Conservation (phyloP, 108 stramenopile species). For the Pseudonitzschia delicatissima region DNA sequence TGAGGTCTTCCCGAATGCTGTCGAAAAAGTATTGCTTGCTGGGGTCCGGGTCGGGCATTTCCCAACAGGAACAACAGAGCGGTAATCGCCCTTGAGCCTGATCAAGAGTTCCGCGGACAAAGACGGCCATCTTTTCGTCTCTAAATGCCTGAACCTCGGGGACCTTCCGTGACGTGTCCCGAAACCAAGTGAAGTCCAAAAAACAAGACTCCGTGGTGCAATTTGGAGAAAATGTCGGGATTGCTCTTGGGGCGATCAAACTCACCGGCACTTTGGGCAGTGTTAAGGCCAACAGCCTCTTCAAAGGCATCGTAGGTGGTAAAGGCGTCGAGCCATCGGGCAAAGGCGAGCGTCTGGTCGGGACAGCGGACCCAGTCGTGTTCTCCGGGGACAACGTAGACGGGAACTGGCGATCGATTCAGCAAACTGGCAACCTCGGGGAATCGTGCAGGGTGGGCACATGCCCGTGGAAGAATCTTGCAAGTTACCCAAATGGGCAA, state of each 20-base stretch:
- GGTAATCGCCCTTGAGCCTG: slow-evolving; percentile 35
- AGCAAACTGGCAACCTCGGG: slow-evolving; percentile 39
- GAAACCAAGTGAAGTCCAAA: slow-evolving; percentile 71
- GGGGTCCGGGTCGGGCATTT: slow-evolving; percentile 56
- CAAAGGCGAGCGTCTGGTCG: slow-evolving; percentile 30
- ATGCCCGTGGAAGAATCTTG: slow-evolving; percentile 43
- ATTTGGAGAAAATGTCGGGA: slow-evolving; percentile 62
- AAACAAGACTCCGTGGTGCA: slow-evolving; percentile 68
- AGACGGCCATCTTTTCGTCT: slow-evolving; percentile 55
- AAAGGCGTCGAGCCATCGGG: slow-evolving; percentile 54
- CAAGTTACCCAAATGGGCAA: slow-evolving; percentile 77
- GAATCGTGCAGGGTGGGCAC: slow-evolving; percentile 55
- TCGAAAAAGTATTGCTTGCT: slow-evolving; percentile 60
- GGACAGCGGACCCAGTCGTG: slow-evolving; percentile 77
- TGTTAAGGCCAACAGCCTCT: slow-evolving; percentile 2
- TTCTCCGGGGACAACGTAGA: slow-evolving; percentile 69
- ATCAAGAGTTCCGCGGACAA: slow-evolving; percentile 43
- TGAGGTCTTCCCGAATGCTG: slow-evolving; percentile 34
- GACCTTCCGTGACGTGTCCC: slow-evolving; percentile 27
- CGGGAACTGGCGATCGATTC: slow-evolving; percentile 45
- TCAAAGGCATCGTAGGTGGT: background rate
- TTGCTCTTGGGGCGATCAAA: slow-evolving; percentile 30
- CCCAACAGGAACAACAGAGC: slow-evolving; percentile 70
- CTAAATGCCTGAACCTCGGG: slow-evolving; percentile 40
- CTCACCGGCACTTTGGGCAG: slow-evolving; percentile 29